Percentiles rank a stretch among this genome's conserved stretches.
Evolutionary conservation across 78 protist genomes (phyloP).

Genomic region (Acrasis kona): DNA sequence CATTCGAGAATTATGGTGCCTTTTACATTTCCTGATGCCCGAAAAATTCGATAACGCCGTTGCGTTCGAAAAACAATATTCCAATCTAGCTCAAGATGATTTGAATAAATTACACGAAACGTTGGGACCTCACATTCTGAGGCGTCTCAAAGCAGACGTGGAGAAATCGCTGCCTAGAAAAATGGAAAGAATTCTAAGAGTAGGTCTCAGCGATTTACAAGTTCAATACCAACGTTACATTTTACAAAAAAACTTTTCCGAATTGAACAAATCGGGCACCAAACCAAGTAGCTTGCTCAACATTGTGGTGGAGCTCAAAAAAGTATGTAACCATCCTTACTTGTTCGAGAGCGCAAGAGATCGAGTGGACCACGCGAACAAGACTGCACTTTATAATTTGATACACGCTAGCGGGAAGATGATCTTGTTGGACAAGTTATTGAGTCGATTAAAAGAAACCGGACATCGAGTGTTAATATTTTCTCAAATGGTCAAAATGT

Average conservation of each 20-base stretch:
- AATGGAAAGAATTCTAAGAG: conserved; percentile 71
- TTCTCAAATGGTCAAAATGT: conserved; percentile 83
- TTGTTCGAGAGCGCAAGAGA: conserved; percentile 59
- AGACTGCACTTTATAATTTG: conserved; percentile 8
- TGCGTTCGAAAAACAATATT: conserved; percentile 46
- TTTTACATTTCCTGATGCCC: conserved; percentile 73
- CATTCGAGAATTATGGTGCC: conserved; percentile 79
- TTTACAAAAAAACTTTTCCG: conserved; percentile 35
- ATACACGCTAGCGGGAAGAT: conserved; percentile 60
- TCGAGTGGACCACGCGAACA: not conserved
- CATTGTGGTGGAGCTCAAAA: conserved; percentile 80
- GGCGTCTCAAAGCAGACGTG: conserved; percentile 82
- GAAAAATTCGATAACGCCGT: conserved; percentile 27
- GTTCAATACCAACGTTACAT: conserved; percentile 54
- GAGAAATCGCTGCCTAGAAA: conserved; percentile 67
- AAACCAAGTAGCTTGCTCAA: conserved; percentile 56
- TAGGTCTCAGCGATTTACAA: conserved; percentile 67
- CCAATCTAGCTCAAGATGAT: conserved; percentile 25
- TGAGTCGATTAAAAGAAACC: conserved; percentile 44
- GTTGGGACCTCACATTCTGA: conserved; percentile 70
- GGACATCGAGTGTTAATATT: conserved; percentile 90
- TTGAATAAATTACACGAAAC: conserved; percentile 52
- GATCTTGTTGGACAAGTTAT: conserved; percentile 74
- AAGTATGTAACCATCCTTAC: conserved; percentile 90
- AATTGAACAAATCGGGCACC: conserved; percentile 7